Evolutionary conservation across 176 grass and related monocot species (phyloP).

Genomic region (Puya raimondii): DNA sequence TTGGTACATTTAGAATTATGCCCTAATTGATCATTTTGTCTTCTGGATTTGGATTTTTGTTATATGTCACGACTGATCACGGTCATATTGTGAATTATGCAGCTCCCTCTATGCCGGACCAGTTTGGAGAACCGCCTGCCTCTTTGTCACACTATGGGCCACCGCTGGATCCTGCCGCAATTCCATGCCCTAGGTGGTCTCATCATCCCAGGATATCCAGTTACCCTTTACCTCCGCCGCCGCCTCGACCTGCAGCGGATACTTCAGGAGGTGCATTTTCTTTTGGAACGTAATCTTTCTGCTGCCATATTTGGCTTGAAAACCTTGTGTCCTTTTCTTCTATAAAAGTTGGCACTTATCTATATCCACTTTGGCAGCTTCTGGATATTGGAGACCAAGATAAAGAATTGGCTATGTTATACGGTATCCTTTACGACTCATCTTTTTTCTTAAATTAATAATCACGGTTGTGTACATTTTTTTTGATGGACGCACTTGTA

Average conservation of each 20-base stretch:
- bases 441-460: neutral
- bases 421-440: constrained; percentile 16
- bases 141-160: constrained; percentile 32
- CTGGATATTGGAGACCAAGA: constrained; percentile 51
- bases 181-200: constrained; percentile 55
- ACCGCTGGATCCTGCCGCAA: constrained; percentile 44
- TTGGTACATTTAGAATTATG: neutral
- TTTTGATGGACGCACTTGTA: neutral
- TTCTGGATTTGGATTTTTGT: neutral
- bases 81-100: constrained; percentile 5
- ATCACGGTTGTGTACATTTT: neutral
- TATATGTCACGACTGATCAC: neutral
- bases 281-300: neutral
- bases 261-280: constrained; percentile 45
- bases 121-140: constrained; percentile 41
- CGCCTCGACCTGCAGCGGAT: constrained; percentile 40
- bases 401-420: constrained; percentile 15
- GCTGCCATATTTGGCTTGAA: neutral
- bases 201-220: constrained; percentile 50
- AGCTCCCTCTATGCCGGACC: constrained; percentile 39
- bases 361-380: constrained; percentile 25
- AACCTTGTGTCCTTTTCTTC: neutral
- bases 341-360: neutral
- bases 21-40: neutral
- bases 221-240: constrained; percentile 32